phyloP scores from a whole-genome alignment of 1,139 yeast genomes.

The Suhomyces yuchorum region DNA sequence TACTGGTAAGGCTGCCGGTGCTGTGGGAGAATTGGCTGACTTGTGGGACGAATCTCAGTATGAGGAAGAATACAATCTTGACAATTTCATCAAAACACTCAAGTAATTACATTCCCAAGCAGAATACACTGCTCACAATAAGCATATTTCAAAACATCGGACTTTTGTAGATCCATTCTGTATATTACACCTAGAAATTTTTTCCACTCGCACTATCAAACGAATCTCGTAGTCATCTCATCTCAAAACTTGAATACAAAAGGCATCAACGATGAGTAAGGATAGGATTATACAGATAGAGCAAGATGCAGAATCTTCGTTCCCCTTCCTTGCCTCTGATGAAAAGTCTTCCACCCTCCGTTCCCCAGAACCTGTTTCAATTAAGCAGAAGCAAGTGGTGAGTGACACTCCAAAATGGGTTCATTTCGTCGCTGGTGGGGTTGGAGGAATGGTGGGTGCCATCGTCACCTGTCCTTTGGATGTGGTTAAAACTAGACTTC shows the following conservation, averaged over 20 bases:
- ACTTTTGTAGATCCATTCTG: background rate
- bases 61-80: constrained; percentile 94
- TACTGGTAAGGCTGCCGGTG: constrained; percentile 65
- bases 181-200: constrained; percentile 2
- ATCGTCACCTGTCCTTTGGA: constrained; percentile 92
- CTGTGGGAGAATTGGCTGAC: constrained; percentile 87
- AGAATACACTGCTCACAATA: background rate
- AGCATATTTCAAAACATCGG: background rate
- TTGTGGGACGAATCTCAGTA: constrained; percentile 96
- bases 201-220: constrained; percentile 3
- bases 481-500: constrained; percentile 93
- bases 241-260: background rate
- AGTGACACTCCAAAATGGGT: constrained; percentile 72
- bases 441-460: constrained; percentile 98
- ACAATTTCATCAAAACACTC: constrained; percentile 83
- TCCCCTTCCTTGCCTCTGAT: constrained; percentile 68
- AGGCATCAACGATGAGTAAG: constrained; percentile 6
- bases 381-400: constrained; percentile 14
- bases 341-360: constrained; percentile 58
- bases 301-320: constrained; percentile 58
- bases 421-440: constrained; percentile 98
- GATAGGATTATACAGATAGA: constrained; percentile 36
- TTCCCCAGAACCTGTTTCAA: constrained; percentile 31
- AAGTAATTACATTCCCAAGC: constrained; percentile 24
- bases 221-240: constrained; percentile 1